Evolutionary conservation across 192 early-diverging fungal species (phyloP).

Genomic region (Anaeromyces robustus): DNA sequence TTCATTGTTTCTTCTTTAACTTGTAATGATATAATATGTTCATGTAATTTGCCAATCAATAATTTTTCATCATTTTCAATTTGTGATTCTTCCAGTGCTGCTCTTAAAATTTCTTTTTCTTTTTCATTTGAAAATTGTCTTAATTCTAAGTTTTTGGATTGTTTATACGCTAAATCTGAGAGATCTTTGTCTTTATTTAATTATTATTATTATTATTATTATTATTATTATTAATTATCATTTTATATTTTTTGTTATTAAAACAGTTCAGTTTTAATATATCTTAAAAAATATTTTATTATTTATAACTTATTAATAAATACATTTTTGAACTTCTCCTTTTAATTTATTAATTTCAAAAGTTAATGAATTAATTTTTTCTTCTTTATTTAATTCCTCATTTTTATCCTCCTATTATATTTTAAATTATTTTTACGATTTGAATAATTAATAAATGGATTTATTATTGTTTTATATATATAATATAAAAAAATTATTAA

Average conservation of each 20-base stretch:
- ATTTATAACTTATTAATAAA: neutral
- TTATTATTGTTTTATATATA: too few relatives aligned
- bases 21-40: conserved; percentile 34
- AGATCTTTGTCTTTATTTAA: conserved; percentile 19
- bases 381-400: conserved; percentile 6
- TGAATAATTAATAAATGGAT: neutral
- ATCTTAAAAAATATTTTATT: too few relatives aligned
- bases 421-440: conserved; percentile 13
- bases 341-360: conserved; percentile 4
- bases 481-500: too few relatives aligned
- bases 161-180: conserved; percentile 24
- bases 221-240: too few relatives aligned
- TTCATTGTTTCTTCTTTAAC: conserved; percentile 16
- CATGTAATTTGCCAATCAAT: conserved; percentile 35
- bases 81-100: conserved; percentile 28
- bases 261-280: too few relatives aligned
- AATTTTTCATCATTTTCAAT: conserved; percentile 38
- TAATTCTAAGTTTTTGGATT: conserved; percentile 20
- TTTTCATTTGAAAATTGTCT: conserved; percentile 16
- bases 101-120: conserved; percentile 24
- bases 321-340: conserved; percentile 19
- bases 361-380: conserved; percentile 6
- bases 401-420: conserved; percentile 10
- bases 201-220: too few relatives aligned
- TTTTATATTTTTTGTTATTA: too few relatives aligned